A percentile compares a stretch with the other conserved stretches of the same genome.
phyloP scores from a whole-genome alignment of 1,284 basidiomycete species.

The Earliella scabrosa region DNA sequence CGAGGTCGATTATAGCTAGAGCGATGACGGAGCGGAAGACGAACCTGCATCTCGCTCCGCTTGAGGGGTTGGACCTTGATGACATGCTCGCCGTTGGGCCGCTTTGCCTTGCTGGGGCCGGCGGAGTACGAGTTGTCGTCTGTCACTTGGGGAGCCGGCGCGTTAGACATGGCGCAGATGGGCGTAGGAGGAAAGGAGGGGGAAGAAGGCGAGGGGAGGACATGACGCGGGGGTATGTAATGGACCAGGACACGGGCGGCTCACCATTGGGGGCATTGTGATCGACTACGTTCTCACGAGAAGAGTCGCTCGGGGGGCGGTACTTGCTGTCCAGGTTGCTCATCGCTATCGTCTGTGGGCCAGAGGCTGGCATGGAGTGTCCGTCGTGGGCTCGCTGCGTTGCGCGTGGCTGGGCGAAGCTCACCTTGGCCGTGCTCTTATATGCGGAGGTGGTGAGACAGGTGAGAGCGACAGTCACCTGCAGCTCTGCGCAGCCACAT shows the following conservation, averaged over 20 bases:
- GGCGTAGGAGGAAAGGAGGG: constrained; percentile 15
- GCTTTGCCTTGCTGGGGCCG: constrained; percentile 30
- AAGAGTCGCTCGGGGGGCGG: constrained; percentile 37
- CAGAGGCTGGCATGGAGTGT: background rate
- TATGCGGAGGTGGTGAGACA: no score
- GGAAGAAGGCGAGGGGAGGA: background rate
- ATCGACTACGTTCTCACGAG: constrained; percentile 74
- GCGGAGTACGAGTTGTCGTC: constrained; percentile 41
- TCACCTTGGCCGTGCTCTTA: constrained; percentile 5
- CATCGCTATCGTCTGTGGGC: constrained; percentile 12
- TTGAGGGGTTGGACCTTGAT: constrained; percentile 84
- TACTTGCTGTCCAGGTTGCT: constrained; percentile 32
- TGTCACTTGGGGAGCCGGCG: constrained; percentile 17
- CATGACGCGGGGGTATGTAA: background rate
- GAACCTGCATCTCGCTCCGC: constrained; percentile 84
- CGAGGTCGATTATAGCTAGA: constrained; percentile 25
- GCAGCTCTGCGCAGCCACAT: constrained; percentile 16
- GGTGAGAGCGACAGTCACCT: constrained; percentile 21
- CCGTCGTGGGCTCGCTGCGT: background rate
- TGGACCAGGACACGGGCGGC: constrained; percentile 29
- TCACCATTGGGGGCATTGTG: constrained; percentile 71
- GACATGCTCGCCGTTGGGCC: constrained; percentile 34
- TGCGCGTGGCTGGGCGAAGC: background rate
- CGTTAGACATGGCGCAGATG: constrained; percentile 16
- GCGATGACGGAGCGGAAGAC: constrained; percentile 22